Conservation (phyloP, 129 eudicot species). For the Heracleum sosnowskyi region DNA sequence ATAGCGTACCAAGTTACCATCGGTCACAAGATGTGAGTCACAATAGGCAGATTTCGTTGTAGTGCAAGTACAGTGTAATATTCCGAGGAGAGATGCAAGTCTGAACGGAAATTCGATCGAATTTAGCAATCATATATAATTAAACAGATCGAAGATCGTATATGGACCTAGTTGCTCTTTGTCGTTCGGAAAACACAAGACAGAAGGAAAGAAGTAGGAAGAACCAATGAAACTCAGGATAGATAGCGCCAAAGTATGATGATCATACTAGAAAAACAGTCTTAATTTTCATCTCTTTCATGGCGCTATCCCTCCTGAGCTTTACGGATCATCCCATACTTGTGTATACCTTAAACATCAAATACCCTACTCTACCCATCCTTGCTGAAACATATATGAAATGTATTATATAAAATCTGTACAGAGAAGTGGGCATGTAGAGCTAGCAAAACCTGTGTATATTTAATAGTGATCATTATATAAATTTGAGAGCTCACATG, state of each 20-base stretch:
- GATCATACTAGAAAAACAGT: neutral
- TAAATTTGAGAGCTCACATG: too few species aligned
- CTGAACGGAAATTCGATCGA: neutral
- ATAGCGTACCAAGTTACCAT: too few species aligned
- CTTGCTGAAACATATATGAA: neutral
- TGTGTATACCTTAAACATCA: neutral
- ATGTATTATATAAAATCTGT: neutral
- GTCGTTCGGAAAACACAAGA: neutral
- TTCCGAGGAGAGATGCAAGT: neutral
- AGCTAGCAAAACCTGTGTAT: neutral
- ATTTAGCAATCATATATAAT: neutral
- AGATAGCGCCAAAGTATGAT: conserved; percentile 30
- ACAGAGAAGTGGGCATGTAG: neutral
- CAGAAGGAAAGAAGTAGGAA: conserved; percentile 13
- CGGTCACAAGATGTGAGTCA: too few species aligned
- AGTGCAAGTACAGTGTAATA: neutral
- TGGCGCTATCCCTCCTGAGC: conserved; percentile 56
- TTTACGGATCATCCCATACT: conserved; percentile 26
- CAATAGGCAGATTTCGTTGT: too few species aligned
- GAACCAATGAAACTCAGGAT: conserved; percentile 36
- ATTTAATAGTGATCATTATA: too few species aligned
- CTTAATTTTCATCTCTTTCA: neutral
- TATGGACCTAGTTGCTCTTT: neutral
- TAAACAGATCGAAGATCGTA: neutral
- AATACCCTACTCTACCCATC: neutral